Conservation (phyloP, 495 filamentous ascomycete species). For the Parachaetomium inaequale region DNA sequence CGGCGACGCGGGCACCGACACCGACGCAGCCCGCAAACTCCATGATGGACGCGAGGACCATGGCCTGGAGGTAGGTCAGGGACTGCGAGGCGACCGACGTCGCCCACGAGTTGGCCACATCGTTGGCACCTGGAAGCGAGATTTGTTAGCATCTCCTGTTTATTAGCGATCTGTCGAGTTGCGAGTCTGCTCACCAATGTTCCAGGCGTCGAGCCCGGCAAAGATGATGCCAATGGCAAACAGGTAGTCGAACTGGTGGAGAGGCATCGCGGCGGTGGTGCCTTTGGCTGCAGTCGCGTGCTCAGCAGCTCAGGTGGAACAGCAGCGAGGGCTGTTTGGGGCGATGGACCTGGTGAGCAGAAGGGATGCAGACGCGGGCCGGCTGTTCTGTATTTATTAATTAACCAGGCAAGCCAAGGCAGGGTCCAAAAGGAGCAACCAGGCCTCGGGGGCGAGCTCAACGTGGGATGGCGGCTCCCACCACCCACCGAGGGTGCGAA, state of each 20-base stretch:
- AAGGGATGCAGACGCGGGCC: constrained; percentile 3
- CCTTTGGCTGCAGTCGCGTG: constrained; percentile 9
- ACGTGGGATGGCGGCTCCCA: background rate
- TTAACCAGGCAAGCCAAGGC: background rate
- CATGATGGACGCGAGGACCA: constrained; percentile 62
- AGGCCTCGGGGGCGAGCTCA: background rate
- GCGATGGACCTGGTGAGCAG: constrained; percentile 11
- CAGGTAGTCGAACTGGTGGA: constrained; percentile 63
- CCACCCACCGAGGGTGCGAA: too few species aligned
- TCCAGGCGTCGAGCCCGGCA: constrained; percentile 69
- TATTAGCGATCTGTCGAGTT: background rate
- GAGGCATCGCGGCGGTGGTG: constrained; percentile 26
- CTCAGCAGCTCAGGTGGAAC: constrained; percentile 11
- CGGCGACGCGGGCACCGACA: constrained; percentile 61
- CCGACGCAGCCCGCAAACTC: constrained; percentile 64
- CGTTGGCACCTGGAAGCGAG: constrained; percentile 48
- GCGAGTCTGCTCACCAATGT: constrained; percentile 49
- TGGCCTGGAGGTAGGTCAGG: constrained; percentile 62
- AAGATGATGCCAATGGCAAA: constrained; percentile 75
- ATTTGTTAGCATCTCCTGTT: background rate
- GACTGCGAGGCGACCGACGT: constrained; percentile 68
- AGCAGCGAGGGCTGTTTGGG: background rate
- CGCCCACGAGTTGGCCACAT: constrained; percentile 76
- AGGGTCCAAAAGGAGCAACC: background rate
- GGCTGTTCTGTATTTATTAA: constrained; percentile 11